Evolutionary conservation across 352 stramenopile species (phyloP).

Genomic region (Pythium folliculosum): DNA sequence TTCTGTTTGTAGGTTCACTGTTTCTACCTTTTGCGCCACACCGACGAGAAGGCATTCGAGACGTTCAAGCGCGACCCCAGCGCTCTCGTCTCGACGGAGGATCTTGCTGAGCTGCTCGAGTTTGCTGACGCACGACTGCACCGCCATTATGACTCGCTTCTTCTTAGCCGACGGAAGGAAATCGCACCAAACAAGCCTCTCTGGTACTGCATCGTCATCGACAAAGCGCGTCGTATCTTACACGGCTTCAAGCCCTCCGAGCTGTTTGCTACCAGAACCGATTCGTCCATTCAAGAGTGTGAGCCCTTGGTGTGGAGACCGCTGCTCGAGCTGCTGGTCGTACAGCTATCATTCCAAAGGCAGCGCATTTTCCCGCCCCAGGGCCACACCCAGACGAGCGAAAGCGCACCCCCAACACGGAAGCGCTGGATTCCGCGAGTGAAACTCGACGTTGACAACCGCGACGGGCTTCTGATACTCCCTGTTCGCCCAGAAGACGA

Average conservation of each 20-base stretch:
- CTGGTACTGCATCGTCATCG: constrained; percentile 40
- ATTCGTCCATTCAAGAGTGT: background rate
- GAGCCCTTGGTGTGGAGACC: background rate
- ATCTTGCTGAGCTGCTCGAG: constrained; percentile 18
- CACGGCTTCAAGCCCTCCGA: constrained; percentile 15
- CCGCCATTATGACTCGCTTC: constrained; percentile 5
- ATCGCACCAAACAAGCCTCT: background rate
- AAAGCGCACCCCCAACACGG: background rate
- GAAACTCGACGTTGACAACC: constrained; percentile 41
- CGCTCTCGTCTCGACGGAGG: constrained; percentile 22
- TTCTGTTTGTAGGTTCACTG: constrained; percentile 34
- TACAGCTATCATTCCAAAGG: constrained; percentile 32
- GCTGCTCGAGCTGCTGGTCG: constrained; percentile 28
- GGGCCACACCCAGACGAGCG: background rate
- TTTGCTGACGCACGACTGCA: constrained; percentile 21
- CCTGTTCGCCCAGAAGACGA: constrained; percentile 25
- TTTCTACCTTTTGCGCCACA: constrained; percentile 36
- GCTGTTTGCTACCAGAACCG: background rate
- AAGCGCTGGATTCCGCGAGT: constrained; percentile 38
- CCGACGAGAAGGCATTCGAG: background rate
- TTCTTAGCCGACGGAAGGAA: background rate
- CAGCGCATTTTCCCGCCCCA: background rate
- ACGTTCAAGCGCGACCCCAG: constrained; percentile 4
- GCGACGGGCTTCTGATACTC: constrained; percentile 40
- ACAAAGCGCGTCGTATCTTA: constrained; percentile 36